These are phyloP conservation scores for Lipomyces spencermartinsiae DNA, from an alignment of 805 yeast genomes.

Conservation along the genomic window DNA sequence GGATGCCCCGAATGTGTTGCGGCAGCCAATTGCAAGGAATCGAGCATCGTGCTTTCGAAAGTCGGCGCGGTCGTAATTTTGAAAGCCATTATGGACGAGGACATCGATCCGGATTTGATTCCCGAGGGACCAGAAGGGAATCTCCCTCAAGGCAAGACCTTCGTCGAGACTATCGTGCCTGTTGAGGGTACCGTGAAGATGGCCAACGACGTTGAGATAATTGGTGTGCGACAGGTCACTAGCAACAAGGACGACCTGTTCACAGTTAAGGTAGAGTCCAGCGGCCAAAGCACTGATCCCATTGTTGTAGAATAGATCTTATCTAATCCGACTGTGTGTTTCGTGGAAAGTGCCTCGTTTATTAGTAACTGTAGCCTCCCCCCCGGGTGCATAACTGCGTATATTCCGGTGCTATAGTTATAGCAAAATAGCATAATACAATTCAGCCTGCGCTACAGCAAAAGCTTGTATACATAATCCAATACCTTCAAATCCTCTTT, in stretches of 20 bases:
- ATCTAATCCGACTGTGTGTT: background rate
- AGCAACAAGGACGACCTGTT: conserved; percentile 12
- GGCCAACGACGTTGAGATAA: conserved; percentile 58
- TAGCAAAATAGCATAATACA: background rate
- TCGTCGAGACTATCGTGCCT: conserved; percentile 71
- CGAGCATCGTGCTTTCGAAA: conserved; percentile 81
- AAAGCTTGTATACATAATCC: background rate
- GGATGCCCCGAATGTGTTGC: conserved; percentile 92
- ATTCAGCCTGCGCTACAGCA: background rate
- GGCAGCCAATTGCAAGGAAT: conserved; percentile 79
- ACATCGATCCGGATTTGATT: conserved; percentile 51
- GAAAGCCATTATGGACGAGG: conserved; percentile 63
- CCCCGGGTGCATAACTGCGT: background rate
- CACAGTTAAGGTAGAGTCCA: conserved; percentile 20
- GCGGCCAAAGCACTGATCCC: background rate
- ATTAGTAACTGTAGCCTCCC: background rate
- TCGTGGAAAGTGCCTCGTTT: background rate
- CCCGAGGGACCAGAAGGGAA: conserved; percentile 78
- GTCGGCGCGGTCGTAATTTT: conserved; percentile 79
- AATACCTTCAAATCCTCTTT: background rate
- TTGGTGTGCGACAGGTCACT: conserved; percentile 7
- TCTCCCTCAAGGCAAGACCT: conserved; percentile 61
- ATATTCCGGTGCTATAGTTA: background rate
- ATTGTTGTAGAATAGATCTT: background rate
- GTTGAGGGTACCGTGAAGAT: conserved; percentile 63